phyloP scores from a whole-genome alignment of 495 filamentous ascomycete genomes.

The Lepidopterella palustris region DNA sequence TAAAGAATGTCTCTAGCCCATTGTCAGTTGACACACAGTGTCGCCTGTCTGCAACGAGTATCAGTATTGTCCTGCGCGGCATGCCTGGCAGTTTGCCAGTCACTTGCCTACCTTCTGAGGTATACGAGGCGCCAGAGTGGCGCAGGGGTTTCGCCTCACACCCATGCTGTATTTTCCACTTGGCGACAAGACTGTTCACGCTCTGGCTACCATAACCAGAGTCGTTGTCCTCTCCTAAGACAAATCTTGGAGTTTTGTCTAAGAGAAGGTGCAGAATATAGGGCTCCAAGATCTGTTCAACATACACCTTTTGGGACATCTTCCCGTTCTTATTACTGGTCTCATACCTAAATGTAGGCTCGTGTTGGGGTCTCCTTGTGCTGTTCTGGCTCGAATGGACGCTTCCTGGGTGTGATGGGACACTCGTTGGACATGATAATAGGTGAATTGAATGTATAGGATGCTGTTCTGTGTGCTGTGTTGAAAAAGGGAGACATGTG shows the following conservation, averaged over 20 bases:
- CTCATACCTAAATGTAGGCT: not conserved
- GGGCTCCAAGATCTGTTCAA: not conserved
- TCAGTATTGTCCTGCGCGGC: no score
- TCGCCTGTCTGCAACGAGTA: no score
- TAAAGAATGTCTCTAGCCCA: not conserved
- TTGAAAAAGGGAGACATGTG: not conserved
- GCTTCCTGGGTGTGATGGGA: not conserved
- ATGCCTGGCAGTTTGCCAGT: no score
- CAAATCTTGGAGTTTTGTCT: not conserved
- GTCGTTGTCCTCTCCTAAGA: no score
- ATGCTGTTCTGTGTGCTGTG: not conserved
- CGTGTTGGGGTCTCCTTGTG: no score
- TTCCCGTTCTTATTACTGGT: not conserved
- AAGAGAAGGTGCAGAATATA: not conserved
- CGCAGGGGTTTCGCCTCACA: no score
- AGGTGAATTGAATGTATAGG: not conserved
- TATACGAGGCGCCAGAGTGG: no score
- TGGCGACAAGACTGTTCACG: not conserved
- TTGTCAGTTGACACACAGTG: no score
- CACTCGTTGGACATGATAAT: not conserved
- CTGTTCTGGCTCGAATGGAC: no score
- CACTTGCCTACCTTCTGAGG: no score
- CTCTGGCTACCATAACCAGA: not conserved
- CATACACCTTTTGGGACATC: not conserved
- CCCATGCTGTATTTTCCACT: no score